A percentile compares a stretch with the other conserved stretches of the same genome.
These are phyloP conservation scores for Benincasa hispida DNA, from an alignment of 306 rosid genomes.

Conservation along the genomic window DNA sequence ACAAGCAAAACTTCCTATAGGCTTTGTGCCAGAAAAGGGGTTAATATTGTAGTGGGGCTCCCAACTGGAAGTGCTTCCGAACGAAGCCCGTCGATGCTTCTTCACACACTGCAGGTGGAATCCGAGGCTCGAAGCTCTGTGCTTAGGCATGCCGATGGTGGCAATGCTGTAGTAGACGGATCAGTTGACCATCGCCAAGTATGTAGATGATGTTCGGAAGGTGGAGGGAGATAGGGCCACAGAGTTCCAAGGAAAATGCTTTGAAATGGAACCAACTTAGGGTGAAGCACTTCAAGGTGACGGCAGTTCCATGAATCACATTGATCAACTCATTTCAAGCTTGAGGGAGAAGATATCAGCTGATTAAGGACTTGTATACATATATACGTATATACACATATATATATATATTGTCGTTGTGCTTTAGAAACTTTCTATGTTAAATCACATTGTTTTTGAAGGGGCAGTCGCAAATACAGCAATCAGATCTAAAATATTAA, in stretches of 20 bases:
- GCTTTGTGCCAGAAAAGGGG: constrained; percentile 21
- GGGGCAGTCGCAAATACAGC: too few relatives aligned
- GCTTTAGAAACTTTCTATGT: too few relatives aligned
- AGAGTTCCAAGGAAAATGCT: constrained; percentile 22
- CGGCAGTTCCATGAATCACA: constrained; percentile 28
- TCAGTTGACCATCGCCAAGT: constrained; percentile 34
- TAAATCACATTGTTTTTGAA: too few relatives aligned
- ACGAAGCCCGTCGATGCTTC: constrained; percentile 27
- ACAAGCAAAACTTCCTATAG: constrained; percentile 12
- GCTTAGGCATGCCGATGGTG: constrained; percentile 39
- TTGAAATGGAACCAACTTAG: constrained; percentile 31
- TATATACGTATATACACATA: too few relatives aligned
- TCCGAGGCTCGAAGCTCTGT: constrained; percentile 28
- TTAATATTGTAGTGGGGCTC: constrained; percentile 39
- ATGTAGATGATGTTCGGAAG: constrained; percentile 32
- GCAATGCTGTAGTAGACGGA: constrained; percentile 37
- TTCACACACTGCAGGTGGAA: constrained; percentile 41
- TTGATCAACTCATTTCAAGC: constrained; percentile 10
- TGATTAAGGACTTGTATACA: neutral
- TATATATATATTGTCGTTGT: too few relatives aligned
- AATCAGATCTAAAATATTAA: too few relatives aligned
- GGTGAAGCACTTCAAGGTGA: constrained; percentile 16
- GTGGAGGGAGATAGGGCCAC: constrained; percentile 28
- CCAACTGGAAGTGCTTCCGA: constrained; percentile 29
- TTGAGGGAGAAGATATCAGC: neutral